Percentiles rank a stretch among this genome's conserved stretches.
Evolutionary conservation across 2,329 filamentous ascomycete genomes (phyloP).

Genomic region (Epichloe sylvatica): DNA sequence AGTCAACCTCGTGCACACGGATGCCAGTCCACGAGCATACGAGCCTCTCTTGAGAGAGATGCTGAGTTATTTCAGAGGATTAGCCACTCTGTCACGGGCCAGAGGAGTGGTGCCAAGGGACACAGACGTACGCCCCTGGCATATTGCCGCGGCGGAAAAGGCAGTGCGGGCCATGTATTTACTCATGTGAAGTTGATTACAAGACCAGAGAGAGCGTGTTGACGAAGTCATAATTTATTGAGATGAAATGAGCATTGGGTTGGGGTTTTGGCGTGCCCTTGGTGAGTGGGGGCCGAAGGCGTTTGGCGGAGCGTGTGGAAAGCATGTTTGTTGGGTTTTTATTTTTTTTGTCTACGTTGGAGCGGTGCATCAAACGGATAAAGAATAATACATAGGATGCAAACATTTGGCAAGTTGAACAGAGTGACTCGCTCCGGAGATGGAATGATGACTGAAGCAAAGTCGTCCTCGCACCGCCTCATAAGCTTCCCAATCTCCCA

Average conservation of each 20-base stretch:
- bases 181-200: slow-evolving; percentile 36
- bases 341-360: neutral
- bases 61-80: slow-evolving; percentile 50
- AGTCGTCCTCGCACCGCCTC: too few relatives aligned
- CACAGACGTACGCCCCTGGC: slow-evolving; percentile 58
- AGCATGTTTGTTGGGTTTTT: neutral
- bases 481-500: too few relatives aligned
- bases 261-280: neutral
- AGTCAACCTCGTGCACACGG: slow-evolving; percentile 47
- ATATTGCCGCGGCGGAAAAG: slow-evolving; percentile 58
- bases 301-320: neutral
- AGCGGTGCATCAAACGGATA: neutral
- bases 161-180: slow-evolving; percentile 51
- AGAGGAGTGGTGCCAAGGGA: slow-evolving; percentile 47
- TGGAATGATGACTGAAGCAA: too few relatives aligned
- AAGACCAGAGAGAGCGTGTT: slow-evolving; percentile 9
- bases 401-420: neutral
- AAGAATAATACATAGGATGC: neutral
- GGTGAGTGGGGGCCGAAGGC: neutral
- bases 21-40: slow-evolving; percentile 36
- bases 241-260: neutral
- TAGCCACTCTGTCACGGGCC: slow-evolving; percentile 55
- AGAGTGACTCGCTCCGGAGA: too few relatives aligned
- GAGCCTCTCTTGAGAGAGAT: slow-evolving; percentile 59
- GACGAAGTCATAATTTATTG: neutral